These are phyloP conservation scores for Auriscalpium vulgare DNA, from an alignment of 768 basidiomycete genomes.

Conservation along the genomic window DNA sequence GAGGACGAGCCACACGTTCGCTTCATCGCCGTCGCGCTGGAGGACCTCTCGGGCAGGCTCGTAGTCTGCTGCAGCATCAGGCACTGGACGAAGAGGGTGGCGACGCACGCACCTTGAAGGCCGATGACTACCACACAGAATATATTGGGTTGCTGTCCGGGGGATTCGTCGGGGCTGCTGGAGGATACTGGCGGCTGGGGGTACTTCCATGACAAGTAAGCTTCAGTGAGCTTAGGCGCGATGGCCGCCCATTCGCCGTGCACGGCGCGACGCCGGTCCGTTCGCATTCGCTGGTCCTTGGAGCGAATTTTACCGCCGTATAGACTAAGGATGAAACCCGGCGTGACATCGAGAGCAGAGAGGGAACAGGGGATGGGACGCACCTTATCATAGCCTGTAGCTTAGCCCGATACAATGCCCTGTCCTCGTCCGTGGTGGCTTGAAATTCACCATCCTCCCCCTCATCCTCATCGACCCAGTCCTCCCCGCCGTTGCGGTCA, in stretches of 20 bases:
- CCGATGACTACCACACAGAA: not conserved
- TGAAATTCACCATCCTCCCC: not conserved
- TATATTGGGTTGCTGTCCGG: not conserved
- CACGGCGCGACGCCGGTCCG: not conserved
- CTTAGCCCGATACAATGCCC: not conserved
- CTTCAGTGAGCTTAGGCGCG: not conserved
- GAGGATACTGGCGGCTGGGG: not conserved
- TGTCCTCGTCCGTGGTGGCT: not conserved
- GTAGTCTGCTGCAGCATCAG: not conserved
- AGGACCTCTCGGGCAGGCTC: not conserved
- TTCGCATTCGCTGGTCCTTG: not conserved
- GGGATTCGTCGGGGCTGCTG: not conserved
- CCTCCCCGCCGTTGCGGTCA: not conserved
- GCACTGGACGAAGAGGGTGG: not conserved
- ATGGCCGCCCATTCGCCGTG: not conserved
- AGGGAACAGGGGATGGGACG: not conserved
- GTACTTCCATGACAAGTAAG: not conserved
- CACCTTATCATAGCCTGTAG: not conserved
- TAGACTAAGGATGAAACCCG: not conserved
- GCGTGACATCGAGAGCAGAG: not conserved
- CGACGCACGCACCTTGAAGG: not conserved
- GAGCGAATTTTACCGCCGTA: not conserved
- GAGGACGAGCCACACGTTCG: not conserved
- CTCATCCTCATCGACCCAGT: not conserved
- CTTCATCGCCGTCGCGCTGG: not conserved